Evolutionary conservation across 768 basidiomycete genomes (phyloP).

Genomic region (Kwoniella dendrophila): DNA sequence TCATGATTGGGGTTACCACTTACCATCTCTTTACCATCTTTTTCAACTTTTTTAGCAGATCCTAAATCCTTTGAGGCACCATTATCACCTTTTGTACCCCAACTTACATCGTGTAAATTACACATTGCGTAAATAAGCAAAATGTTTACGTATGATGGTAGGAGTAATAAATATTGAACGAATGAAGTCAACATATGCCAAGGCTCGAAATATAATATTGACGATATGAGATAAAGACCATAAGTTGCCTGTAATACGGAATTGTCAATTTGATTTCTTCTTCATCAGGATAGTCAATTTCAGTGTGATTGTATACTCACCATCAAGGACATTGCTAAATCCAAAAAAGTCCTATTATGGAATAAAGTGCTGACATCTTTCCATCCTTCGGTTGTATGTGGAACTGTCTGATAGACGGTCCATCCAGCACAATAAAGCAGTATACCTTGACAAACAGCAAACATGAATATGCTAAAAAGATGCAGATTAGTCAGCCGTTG

Average conservation of each 20-base stretch:
- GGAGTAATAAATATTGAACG: conserved; percentile 52
- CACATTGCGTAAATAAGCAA: conserved; percentile 54
- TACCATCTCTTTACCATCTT: conserved; percentile 80
- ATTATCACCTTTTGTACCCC: conserved; percentile 90
- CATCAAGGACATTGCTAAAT: conserved; percentile 60
- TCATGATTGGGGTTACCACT: not conserved
- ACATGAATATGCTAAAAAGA: conserved; percentile 42
- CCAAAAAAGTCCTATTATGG: conserved; percentile 68
- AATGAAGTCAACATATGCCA: conserved; percentile 57
- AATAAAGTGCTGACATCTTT: conserved; percentile 60
- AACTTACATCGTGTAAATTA: conserved; percentile 72
- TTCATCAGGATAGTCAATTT: not conserved
- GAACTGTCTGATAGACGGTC: conserved; percentile 82
- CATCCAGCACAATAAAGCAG: conserved; percentile 88
- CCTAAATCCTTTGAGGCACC: conserved; percentile 84
- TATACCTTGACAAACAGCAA: conserved; percentile 58
- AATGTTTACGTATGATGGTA: conserved; percentile 55
- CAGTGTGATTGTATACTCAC: conserved; percentile 22
- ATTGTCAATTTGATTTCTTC: not conserved
- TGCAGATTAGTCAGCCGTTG: conserved; percentile 37
- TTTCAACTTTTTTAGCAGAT: conserved; percentile 81
- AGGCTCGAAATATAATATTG: conserved; percentile 53
- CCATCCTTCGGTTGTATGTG: conserved; percentile 75
- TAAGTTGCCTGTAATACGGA: conserved; percentile 69
- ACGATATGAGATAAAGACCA: conserved; percentile 70